Evolutionary conservation across 352 stramenopile genomes (phyloP).

Genomic region (Elongisporangium undulatum): DNA sequence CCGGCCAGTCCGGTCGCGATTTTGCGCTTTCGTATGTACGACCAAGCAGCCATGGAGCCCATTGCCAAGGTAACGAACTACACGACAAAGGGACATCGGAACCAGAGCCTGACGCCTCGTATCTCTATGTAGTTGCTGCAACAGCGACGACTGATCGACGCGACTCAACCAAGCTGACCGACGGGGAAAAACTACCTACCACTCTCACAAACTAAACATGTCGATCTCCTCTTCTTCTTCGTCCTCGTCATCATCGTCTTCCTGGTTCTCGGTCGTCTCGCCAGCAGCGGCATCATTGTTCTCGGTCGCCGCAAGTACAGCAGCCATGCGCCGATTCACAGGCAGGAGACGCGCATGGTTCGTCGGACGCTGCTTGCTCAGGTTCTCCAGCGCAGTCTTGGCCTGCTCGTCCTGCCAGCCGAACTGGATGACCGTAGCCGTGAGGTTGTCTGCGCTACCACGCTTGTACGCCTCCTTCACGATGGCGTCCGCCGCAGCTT

Average conservation of each 20-base stretch:
- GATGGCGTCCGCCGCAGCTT: conserved; percentile 40
- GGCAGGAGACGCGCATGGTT: not conserved
- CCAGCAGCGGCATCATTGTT: not conserved
- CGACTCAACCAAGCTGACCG: not conserved
- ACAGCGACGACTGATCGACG: conserved; percentile 23
- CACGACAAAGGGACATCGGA: not conserved
- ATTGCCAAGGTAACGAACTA: conserved; percentile 28
- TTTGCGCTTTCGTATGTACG: conserved; percentile 38
- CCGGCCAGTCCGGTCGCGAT: not conserved
- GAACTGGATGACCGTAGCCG: conserved; percentile 46
- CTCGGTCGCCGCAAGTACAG: not conserved
- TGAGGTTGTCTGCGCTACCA: conserved; percentile 55
- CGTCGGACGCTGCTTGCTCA: conserved; percentile 11
- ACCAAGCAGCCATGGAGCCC: conserved; percentile 27
- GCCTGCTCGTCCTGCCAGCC: conserved; percentile 33
- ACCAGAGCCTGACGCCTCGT: not conserved
- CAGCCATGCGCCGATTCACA: not conserved
- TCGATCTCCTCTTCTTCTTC: conserved; percentile 37
- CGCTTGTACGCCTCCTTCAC: conserved; percentile 51
- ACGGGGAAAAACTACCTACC: not conserved
- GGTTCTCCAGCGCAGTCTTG: conserved; percentile 3
- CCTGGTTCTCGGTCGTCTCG: conserved; percentile 10
- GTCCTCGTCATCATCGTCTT: conserved; percentile 8
- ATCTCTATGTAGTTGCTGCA: conserved; percentile 19
- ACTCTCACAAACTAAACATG: conserved; percentile 44